Conservation (phyloP, 2,329 filamentous ascomycete species). For the Rosellinia necatrix region DNA sequence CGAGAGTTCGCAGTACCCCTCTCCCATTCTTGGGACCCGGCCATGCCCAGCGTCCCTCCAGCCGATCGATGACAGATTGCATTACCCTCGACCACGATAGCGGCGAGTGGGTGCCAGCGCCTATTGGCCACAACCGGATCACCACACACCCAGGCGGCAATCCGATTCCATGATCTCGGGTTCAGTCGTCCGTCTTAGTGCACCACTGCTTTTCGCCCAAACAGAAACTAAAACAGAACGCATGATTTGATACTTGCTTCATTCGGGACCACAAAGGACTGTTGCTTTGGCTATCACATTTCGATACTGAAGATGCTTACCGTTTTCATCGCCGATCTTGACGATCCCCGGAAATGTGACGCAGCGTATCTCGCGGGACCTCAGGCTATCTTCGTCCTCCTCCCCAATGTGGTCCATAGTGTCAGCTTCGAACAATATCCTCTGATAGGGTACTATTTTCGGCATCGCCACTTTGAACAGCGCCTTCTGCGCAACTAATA, state of each 20-base stretch:
- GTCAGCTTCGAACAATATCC: slow-evolving; percentile 58
- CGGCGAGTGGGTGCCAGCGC: neutral
- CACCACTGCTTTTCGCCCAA: slow-evolving; percentile 27
- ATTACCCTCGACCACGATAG: slow-evolving; percentile 4
- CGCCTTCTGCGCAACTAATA: slow-evolving; percentile 63
- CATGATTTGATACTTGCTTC: slow-evolving; percentile 28
- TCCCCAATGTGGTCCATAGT: slow-evolving; percentile 71
- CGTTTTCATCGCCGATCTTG: slow-evolving; percentile 68
- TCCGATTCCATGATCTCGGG: slow-evolving; percentile 14
- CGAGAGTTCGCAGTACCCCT: slow-evolving; percentile 11
- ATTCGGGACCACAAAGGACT: slow-evolving; percentile 62
- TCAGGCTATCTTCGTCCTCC: slow-evolving; percentile 61
- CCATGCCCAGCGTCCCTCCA: slow-evolving; percentile 9
- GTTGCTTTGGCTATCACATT: slow-evolving; percentile 70
- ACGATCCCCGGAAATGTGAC: slow-evolving; percentile 68
- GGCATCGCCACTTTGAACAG: slow-evolving; percentile 62
- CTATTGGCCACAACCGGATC: slow-evolving; percentile 11
- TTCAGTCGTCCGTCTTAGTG: slow-evolving; percentile 32
- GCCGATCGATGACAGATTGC: slow-evolving; percentile 3
- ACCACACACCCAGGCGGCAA: neutral
- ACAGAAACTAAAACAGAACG: slow-evolving; percentile 10
- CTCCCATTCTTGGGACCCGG: neutral
- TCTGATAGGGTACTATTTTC: slow-evolving; percentile 56
- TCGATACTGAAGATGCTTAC: slow-evolving; percentile 61
- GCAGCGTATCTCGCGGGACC: slow-evolving; percentile 60